Evolutionary conservation across 2,329 filamentous ascomycete species (phyloP), one percentile per base, ranked within the genome.

Genomic region (Rutstroemia sp.): DNA sequence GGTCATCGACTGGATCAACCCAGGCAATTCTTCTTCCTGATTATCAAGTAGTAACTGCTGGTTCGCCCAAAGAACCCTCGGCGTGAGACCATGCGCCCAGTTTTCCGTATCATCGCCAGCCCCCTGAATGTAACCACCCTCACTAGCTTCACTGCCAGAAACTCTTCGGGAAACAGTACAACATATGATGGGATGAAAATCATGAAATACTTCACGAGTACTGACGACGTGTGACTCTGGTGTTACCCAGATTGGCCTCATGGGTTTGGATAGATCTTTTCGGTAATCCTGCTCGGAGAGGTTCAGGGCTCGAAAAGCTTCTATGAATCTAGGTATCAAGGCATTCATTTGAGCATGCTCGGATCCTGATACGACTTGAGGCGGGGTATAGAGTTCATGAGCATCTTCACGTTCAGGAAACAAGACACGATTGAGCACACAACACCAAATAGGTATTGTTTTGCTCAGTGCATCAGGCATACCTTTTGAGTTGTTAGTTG

Each of bases 381-480:
- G 83, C 1, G 91, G 89, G 4, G 88, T 87, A 65, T 84, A 79
- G 7, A 97, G 77, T 1, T 71, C 64, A 65, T 86, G 76, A 2
- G 62, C 63, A 50, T 61, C 69, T 8, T 69, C 59, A 4, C 74
- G 62, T 19, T 76, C 72, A 0, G 88, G 86, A 68, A 96, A 95
- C 4, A 97, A 74, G 3, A 83, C 76, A 48, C 80, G 78, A 72
- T 97, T 97, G 65, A 96, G 73, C 17, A 96, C 89, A 60, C 86
- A 83, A 71, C 88, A 92, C 94, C 94, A 99, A 60, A 96, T 88
- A 2, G 94, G 92, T 25, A 97, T 78, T 0, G 94, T 97, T 71
- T 96, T 96, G 65, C 88, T 90, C 17, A 99, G 78, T 16, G 94
- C 92, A 73, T 99, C 94, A 0, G 94, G 92, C 84, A 97, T 95